These are phyloP conservation scores for Clitoria ternatea DNA, from an alignment of 306 rosid species.

Conservation along the genomic window DNA sequence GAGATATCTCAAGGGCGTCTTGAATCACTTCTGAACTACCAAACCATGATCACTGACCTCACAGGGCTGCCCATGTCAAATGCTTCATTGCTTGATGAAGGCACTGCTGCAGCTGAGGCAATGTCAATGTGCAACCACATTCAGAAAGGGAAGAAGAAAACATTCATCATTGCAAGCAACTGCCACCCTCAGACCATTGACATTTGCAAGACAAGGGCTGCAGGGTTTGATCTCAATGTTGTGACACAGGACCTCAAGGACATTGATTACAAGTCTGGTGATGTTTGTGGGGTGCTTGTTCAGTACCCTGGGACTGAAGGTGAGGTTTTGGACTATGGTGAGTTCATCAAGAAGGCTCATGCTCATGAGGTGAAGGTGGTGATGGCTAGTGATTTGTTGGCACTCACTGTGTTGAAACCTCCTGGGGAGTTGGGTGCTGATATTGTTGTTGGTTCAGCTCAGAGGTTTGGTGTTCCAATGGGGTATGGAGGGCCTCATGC, in stretches of 20 bases:
- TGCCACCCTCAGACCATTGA: slow-evolving; percentile 96
- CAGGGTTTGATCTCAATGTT: slow-evolving; percentile 82
- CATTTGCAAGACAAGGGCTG: slow-evolving; percentile 85
- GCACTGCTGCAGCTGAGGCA: slow-evolving; percentile 98
- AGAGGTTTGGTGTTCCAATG: slow-evolving; percentile 98
- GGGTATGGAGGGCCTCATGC: slow-evolving; percentile 99
- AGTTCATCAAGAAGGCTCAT: slow-evolving; percentile 90
- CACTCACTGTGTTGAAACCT: slow-evolving; percentile 84
- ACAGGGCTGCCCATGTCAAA: slow-evolving; percentile 97
- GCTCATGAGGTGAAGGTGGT: slow-evolving; percentile 95
- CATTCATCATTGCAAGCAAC: slow-evolving; percentile 76
- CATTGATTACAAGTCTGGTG: slow-evolving; percentile 77
- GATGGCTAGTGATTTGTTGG: slow-evolving; percentile 91
- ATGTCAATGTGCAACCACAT: slow-evolving; percentile 98
- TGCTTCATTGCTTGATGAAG: slow-evolving; percentile 98
- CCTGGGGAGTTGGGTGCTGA: slow-evolving; percentile 97
- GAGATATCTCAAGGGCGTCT: slow-evolving; percentile 98
- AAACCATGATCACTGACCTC: slow-evolving; percentile 83
- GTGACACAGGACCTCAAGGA: slow-evolving; percentile 62
- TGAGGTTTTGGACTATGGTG: slow-evolving; percentile 91
- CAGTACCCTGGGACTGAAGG: slow-evolving; percentile 99
- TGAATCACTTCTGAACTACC: slow-evolving; percentile 84
- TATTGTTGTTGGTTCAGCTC: slow-evolving; percentile 97
- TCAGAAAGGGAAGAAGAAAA: slow-evolving; percentile 86
- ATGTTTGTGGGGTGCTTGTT: slow-evolving; percentile 96